phyloP scores from a whole-genome alignment of 495 filamentous ascomycete genomes.

The Trichoderma erinaceum region DNA sequence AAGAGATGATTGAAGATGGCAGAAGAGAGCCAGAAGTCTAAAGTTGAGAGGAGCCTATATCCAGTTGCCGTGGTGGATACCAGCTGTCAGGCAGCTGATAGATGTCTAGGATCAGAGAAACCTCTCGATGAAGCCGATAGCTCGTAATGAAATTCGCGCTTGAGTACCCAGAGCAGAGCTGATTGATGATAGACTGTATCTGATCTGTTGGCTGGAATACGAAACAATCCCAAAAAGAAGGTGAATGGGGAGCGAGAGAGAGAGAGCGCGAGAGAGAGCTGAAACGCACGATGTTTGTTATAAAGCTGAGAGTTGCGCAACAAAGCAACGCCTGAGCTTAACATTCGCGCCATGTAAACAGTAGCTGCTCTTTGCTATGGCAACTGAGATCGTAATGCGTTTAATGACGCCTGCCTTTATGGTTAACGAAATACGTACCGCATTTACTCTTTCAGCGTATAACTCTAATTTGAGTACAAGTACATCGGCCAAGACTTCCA shows the following conservation, averaged over 20 bases:
- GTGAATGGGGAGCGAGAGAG: neutral
- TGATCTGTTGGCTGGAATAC: slow-evolving; percentile 3
- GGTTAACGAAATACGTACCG: neutral
- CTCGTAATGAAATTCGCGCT: neutral
- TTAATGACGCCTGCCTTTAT: neutral
- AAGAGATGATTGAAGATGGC: neutral
- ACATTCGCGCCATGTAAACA: too few species aligned
- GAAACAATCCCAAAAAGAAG: neutral
- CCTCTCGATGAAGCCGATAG: neutral
- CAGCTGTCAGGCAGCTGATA: neutral
- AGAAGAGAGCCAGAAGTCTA: neutral
- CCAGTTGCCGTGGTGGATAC: neutral
- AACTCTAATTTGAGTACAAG: too few species aligned
- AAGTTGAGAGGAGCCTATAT: neutral
- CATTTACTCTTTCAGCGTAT: too few species aligned
- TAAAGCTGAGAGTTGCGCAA: neutral
- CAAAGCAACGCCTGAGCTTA: neutral
- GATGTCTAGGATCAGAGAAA: neutral
- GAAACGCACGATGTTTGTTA: neutral
- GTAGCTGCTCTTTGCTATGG: neutral
- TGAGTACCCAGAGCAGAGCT: neutral
- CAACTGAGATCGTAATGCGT: neutral
- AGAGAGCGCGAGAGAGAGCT: neutral
- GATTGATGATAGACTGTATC: neutral
- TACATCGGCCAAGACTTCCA: too few species aligned